Base-by-base conservation (phyloP, 225 moss, liverwort and hornwort species). In the Physcomitrium patens region DNA sequence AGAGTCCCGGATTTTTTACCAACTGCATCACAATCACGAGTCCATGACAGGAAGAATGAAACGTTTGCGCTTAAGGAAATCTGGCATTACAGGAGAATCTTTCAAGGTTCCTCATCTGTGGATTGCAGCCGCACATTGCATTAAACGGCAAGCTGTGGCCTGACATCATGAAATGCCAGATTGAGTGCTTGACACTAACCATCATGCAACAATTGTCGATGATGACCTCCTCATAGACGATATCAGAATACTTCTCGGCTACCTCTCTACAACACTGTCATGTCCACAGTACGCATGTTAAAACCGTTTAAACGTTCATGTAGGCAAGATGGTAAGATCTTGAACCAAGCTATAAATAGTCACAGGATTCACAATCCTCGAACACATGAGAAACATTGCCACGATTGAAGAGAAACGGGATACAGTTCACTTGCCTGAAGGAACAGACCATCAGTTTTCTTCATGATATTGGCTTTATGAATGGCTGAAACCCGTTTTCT, bases 191-290 rank as follows among this genome's bases (percentile, higher is more conserved):
- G 6, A 8, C 20, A 22, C 20, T 1, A 83, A 92, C 93, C 96
- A 97, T 97, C 94, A 97, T 94, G 80, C 96, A 97, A 86, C 94
- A 97, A 60, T 97, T 92, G 77, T 97, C 94, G 60, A 97, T 97
- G 72, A 97, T 97, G 37, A 97, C 90, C 78, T 97, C 94, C 52
- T 97, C 96, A 22, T 97, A 97, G 27, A 85, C 66, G 2, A 97
- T 74, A 58, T 87, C 82, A 0, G 91, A 84, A 73, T 94, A 88
- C 71, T 92, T 94, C 74, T 92, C 89, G 0, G 92, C 69, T 47
- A 94, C 91, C 83, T 97, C 94, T 43, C 94, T 82, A 26, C 96
- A 97, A 72, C 96, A 91, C 91, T 97, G 79, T 51, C 73, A 63
- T 72, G n/a, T 27, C 66, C 28, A 14, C 67, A 80, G 64, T 13